Conservation (phyloP, 345 rosid genomes). For the Garcia nutans region DNA sequence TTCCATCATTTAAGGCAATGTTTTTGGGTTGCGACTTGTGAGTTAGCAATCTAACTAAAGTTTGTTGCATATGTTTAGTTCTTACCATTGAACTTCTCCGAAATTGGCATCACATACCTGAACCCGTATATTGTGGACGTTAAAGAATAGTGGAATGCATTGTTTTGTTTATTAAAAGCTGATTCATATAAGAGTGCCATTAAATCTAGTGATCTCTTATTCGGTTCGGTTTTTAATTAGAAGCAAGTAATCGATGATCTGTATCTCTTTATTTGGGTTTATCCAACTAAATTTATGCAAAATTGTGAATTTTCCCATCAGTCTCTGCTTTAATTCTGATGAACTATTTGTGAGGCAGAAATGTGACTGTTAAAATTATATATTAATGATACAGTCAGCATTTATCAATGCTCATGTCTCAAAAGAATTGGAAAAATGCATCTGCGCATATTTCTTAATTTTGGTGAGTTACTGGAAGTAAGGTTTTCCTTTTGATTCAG, state of each 20-base stretch:
- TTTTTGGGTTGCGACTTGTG: background rate
- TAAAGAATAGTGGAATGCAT: background rate
- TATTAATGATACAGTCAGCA: background rate
- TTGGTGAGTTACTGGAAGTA: background rate
- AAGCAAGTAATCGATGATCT: background rate
- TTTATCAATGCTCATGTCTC: conserved; percentile 1
- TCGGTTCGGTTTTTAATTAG: background rate
- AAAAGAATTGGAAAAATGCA: conserved; percentile 1
- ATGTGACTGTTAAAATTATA: background rate
- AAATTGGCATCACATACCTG: background rate
- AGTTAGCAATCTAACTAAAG: background rate
- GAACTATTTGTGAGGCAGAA: background rate
- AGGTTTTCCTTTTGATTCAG: conserved; percentile 11
- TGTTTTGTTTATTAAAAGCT: too few relatives aligned
- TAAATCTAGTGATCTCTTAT: background rate
- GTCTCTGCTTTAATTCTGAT: background rate
- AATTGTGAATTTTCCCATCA: background rate
- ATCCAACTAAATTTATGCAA: background rate
- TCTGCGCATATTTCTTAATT: background rate
- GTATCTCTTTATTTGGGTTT: background rate
- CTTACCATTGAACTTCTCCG: background rate
- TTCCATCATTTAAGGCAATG: background rate
- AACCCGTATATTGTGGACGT: background rate
- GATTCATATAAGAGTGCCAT: background rate
- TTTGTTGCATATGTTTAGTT: background rate